Percentiles rank a stretch among this genome's conserved stretches.
These are phyloP conservation scores for Fusarium ambrosium DNA, from an alignment of 2,329 filamentous ascomycete genomes.

Conservation along the genomic window DNA sequence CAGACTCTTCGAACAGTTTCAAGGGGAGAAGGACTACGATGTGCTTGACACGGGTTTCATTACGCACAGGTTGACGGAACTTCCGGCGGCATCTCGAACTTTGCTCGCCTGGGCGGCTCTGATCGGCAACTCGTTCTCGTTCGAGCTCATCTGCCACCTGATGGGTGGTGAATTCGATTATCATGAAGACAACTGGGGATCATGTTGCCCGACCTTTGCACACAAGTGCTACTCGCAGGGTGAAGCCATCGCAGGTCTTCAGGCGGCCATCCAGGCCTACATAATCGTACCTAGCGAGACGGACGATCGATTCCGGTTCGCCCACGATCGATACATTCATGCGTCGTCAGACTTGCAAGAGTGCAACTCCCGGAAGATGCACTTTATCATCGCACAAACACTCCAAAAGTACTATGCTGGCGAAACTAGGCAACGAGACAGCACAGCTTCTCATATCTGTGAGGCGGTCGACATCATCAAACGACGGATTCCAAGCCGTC, in stretches of 20 bases:
- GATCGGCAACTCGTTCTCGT: constrained; percentile 86
- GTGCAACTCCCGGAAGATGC: constrained; percentile 82
- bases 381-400: constrained; percentile 87
- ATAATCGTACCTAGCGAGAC: constrained; percentile 85
- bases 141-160: constrained; percentile 81
- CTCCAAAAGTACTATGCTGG: constrained; percentile 78
- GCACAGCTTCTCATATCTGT: constrained; percentile 85
- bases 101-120: constrained; percentile 90
- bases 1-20: constrained; percentile 86
- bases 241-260: constrained; percentile 83
- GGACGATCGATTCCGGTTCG: constrained; percentile 89
- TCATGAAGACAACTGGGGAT: constrained; percentile 60
- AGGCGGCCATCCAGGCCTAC: constrained; percentile 83
- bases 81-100: constrained; percentile 79
- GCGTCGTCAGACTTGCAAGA: constrained; percentile 79
- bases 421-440: constrained; percentile 76
- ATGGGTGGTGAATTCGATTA: constrained; percentile 81
- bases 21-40: constrained; percentile 81
- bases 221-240: constrained; percentile 67
- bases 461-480: constrained; percentile 83
- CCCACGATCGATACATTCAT: constrained; percentile 88
- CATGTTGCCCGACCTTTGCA: constrained; percentile 41
- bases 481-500: constrained; percentile 69
- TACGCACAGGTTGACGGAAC: constrained; percentile 79
- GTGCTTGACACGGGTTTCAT: constrained; percentile 88